Percentiles rank a stretch among this genome's conserved stretches.
phyloP scores from a whole-genome alignment of 2,329 filamentous ascomycete species.

The Davidsoniella eucalypti region DNA sequence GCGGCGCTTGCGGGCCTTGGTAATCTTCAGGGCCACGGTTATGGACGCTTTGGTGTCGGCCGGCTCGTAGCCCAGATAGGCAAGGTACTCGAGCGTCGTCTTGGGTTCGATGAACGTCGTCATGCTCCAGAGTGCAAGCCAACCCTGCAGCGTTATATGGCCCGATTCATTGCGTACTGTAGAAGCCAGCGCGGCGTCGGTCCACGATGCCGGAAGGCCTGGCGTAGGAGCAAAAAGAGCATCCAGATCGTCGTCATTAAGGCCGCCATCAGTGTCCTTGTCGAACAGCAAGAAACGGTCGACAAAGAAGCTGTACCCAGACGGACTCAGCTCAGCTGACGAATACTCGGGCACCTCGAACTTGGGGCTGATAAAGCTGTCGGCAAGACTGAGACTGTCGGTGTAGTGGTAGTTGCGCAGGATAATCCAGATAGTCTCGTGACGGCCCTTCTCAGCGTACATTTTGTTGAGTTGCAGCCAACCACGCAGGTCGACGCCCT shows the following conservation, averaged over 20 bases:
- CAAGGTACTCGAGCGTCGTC: slow-evolving; percentile 87
- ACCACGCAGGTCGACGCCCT: slow-evolving; percentile 64
- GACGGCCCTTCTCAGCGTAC: slow-evolving; percentile 90
- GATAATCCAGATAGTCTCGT: slow-evolving; percentile 98
- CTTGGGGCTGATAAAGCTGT: slow-evolving; percentile 80
- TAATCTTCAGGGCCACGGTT: slow-evolving; percentile 76
- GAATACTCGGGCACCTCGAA: slow-evolving; percentile 87
- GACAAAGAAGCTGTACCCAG: slow-evolving; percentile 93
- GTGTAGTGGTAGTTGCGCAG: slow-evolving; percentile 90
- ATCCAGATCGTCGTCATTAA: slow-evolving; percentile 71
- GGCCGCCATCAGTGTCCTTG: slow-evolving; percentile 89
- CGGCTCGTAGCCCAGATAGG: slow-evolving; percentile 87
- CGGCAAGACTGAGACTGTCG: slow-evolving; percentile 80
- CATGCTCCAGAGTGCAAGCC: slow-evolving; percentile 99
- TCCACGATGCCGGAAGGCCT: slow-evolving; percentile 73
- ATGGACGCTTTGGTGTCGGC: slow-evolving; percentile 58
- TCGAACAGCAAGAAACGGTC: slow-evolving; percentile 91
- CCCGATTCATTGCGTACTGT: slow-evolving; percentile 92
- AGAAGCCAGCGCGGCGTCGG: slow-evolving; percentile 75
- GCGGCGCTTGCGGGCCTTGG: slow-evolving; percentile 75
- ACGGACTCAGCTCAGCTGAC: slow-evolving; percentile 83
- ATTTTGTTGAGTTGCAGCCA: slow-evolving; percentile 89
- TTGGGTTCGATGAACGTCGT: slow-evolving; percentile 93
- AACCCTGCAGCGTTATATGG: slow-evolving; percentile 88
- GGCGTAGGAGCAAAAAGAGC: slow-evolving; percentile 88